phyloP scores from a whole-genome alignment of 768 basidiomycete genomes.

The Boletus subcaerulescens region DNA sequence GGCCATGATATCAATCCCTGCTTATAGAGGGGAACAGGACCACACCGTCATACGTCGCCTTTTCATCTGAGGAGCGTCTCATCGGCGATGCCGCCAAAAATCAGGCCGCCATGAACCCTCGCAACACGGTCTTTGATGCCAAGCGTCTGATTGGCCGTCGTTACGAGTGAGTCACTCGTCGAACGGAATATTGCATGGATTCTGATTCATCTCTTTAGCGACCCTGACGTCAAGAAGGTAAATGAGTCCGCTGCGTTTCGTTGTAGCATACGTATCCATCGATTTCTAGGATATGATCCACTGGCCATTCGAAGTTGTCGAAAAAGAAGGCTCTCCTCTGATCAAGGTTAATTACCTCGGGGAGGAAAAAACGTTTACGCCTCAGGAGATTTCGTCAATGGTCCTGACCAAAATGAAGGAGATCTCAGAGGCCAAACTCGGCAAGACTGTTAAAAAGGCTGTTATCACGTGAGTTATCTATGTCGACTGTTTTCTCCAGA shows the following conservation, averaged over 20 bases:
- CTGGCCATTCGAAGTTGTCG: slow-evolving; percentile 97
- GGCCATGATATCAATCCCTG: neutral
- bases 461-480: slow-evolving; percentile 81
- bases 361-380: slow-evolving; percentile 95
- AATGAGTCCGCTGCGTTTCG: neutral
- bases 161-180: slow-evolving; percentile 66
- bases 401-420: slow-evolving; percentile 99
- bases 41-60: slow-evolving; percentile 99
- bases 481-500: neutral
- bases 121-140: slow-evolving; percentile 98
- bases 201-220: slow-evolving; percentile 42
- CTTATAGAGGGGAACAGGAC: slow-evolving; percentile 92
- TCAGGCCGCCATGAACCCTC: slow-evolving; percentile 99
- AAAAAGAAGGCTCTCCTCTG: slow-evolving; percentile 95
- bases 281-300: slow-evolving; percentile 79
- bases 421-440: slow-evolving; percentile 98
- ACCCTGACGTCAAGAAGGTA: slow-evolving; percentile 91
- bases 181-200: neutral
- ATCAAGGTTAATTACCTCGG: slow-evolving; percentile 95
- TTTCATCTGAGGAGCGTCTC: slow-evolving; percentile 92
- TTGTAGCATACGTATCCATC: neutral
- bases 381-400: slow-evolving; percentile 99
- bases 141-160: slow-evolving; percentile 98
- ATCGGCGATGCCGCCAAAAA: slow-evolving; percentile 99
- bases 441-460: slow-evolving; percentile 97